Base-by-base conservation (phyloP, 805 yeast genomes). In the Candida incommunis region DNA sequence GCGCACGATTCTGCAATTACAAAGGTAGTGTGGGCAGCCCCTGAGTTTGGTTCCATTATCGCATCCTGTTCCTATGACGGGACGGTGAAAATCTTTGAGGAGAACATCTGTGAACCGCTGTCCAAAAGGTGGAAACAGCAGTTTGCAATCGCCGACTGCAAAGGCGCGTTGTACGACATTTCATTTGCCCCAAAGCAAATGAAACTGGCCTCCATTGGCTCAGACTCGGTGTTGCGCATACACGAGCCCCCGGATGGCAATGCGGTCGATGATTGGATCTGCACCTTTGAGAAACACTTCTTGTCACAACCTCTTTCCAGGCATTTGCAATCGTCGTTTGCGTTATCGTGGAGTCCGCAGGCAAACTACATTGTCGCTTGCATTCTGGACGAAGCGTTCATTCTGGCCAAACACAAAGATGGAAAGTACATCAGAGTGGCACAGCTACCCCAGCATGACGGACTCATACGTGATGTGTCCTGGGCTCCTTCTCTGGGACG, bases 401-500 rank as follows among this genome's bases (percentile, higher is more conserved):
- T 90, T n/a, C 87, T 81, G 60, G 71, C 70, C 49, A 63, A 73
- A 47, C 72, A 74, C 48, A 63, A 67, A 24, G 60, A 63, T 23
- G 78, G 75, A 25, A 78, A 57, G 42, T 62, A 52, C 46, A 46
- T 45, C 16, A 45, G 51, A 23, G 77, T 77, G 0, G 76, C 82
- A 26, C 75, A 75, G 48, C 67, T 90, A 22, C 82, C 87, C 2
- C 96, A 86, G 34, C 96, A 88, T 59, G 72, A 75, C 45, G 95
- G 95, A 2, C 69, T 90, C 35, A 85, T 90, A 26, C 70, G 97
- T 55, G 82, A 87, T 16, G 85, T 88, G 3, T 72, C 88, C 24
- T 90, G 98, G 98, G 97, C 97, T 0, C 96, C 97, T 2, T 77
- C 94, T 0, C 84, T 88, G 81, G 97, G 97, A 2, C 69, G 95